A percentile compares a stretch with the other conserved stretches of the same genome.
Evolutionary conservation across 768 basidiomycete genomes (phyloP).

Genomic region (Dentipellis sp.): DNA sequence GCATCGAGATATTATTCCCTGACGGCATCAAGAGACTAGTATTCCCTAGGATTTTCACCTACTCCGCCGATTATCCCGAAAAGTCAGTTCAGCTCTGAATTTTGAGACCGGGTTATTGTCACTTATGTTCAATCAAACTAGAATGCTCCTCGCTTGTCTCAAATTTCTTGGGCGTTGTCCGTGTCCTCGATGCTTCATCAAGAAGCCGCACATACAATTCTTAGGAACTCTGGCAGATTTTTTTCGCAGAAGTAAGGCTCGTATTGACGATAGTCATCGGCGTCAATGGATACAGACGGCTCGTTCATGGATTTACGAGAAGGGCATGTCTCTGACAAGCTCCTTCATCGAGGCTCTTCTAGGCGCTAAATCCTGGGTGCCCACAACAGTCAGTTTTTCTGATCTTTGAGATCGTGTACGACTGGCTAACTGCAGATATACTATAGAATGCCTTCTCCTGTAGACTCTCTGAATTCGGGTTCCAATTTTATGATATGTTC

Average conservation of each 20-base stretch:
- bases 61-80: slow-evolving; percentile 27
- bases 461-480: slow-evolving; percentile 14
- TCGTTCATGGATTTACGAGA: background rate
- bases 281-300: slow-evolving; percentile 2
- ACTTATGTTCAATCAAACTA: slow-evolving; percentile 3
- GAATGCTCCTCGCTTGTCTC: slow-evolving; percentile 19
- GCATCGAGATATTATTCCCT: slow-evolving; percentile 18
- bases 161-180: slow-evolving; percentile 18
- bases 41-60: slow-evolving; percentile 20
- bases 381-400: slow-evolving; percentile 17
- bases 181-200: slow-evolving; percentile 22
- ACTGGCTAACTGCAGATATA: background rate
- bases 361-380: slow-evolving; percentile 21
- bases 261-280: slow-evolving; percentile 9
- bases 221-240: slow-evolving; percentile 17
- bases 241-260: background rate
- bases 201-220: slow-evolving; percentile 9
- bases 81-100: slow-evolving; percentile 19
- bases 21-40: slow-evolving; percentile 19
- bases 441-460: slow-evolving; percentile 29
- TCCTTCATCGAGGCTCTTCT: slow-evolving; percentile 5
- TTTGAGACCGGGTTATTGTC: background rate
- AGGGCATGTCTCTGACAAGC: background rate
- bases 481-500: slow-evolving; percentile 20
- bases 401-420: background rate